Evolutionary conservation across 1,284 basidiomycete species (phyloP), one percentile per base, ranked within the genome.

Genomic region (Cutaneotrichosporon cavernicola): DNA sequence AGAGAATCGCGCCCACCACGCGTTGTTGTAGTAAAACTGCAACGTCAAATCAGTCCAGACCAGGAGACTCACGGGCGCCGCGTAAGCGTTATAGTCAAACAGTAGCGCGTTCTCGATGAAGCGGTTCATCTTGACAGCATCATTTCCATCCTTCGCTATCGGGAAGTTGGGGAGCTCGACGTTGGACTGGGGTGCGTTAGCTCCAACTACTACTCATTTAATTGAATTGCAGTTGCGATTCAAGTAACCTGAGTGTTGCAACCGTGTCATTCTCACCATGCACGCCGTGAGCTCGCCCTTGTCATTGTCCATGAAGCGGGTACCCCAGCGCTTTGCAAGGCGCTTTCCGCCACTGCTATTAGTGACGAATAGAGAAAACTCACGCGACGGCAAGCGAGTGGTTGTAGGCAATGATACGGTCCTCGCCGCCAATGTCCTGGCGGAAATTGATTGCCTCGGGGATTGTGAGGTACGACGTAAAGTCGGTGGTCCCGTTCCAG

Each of bases 361-460:
- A 40, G 63, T 32, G n/a, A 7, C 0, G 22, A 14, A 16, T 43
- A 8, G 7, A 1, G 26, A 10, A 32, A 5, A 72, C 76, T 66
- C 59, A 78, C 73, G 84, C 81, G 1, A 89, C 70, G 0, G 92
- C 93, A 30, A 95, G 84, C 8, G 83, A 75, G 72, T 88, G 88
- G 71, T 87, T 91, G 77, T 95, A 92, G 4, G 81, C 82, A 72
- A 89, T 88, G 66, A 95, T 92, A 63, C 85, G 85, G 16, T 85
- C 81, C 79, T 96, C 93, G 2, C 93, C 93, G 1, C 92, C 93
- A 22, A 95, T 82, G 85, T 87, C 89, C 57, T 86, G 73, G 31
- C 92, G 85, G 81, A 93, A 95, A 51, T 88, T 84, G 10, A 95
- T 76, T 0, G 92, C 91, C 86, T 76, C 70, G 5, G 63, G 53